A percentile compares a stretch with the other conserved stretches of the same genome.
Evolutionary conservation across 2,329 filamentous ascomycete genomes (phyloP).

Genomic region (Penicillium glabrum): DNA sequence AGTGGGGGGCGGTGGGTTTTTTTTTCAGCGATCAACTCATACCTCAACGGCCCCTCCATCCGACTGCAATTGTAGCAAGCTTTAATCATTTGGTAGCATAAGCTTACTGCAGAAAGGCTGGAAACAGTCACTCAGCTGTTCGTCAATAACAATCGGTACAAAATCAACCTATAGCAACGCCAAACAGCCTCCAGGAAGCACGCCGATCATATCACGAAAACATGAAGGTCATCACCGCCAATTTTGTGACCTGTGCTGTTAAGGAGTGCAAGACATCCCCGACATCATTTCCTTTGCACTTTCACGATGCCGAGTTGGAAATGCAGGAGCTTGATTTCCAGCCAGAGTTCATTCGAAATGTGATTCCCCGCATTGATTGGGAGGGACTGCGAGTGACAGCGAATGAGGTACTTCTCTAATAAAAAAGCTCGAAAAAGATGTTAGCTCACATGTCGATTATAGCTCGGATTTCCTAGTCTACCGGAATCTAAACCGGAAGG

Average conservation of each 20-base stretch:
- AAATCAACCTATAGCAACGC: not conserved
- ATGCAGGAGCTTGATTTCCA: slow-evolving; percentile 81
- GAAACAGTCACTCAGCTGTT: not conserved
- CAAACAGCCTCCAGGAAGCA: not conserved
- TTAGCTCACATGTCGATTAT: not conserved
- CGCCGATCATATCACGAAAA: not conserved
- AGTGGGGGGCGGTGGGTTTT: slow-evolving; percentile 1
- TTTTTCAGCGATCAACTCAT: not conserved
- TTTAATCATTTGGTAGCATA: not conserved
- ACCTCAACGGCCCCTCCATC: not conserved
- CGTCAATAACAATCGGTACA: not conserved
- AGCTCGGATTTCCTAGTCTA: slow-evolving; percentile 78
- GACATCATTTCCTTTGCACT: slow-evolving; percentile 84
- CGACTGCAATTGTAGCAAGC: not conserved
- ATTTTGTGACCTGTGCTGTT: slow-evolving; percentile 94
- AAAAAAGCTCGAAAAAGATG: not conserved
- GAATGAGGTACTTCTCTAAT: slow-evolving; percentile 53
- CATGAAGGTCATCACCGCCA: slow-evolving; percentile 95
- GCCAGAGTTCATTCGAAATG: slow-evolving; percentile 75
- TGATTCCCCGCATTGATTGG: slow-evolving; percentile 89
- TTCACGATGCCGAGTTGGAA: slow-evolving; percentile 86
- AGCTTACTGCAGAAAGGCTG: not conserved
- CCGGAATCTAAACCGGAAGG: slow-evolving; percentile 64
- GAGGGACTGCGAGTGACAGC: slow-evolving; percentile 72
- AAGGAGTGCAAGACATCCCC: slow-evolving; percentile 86